These are phyloP conservation scores for Penicillium nucicola DNA, from an alignment of 495 filamentous ascomycete species.

Conservation along the genomic window DNA sequence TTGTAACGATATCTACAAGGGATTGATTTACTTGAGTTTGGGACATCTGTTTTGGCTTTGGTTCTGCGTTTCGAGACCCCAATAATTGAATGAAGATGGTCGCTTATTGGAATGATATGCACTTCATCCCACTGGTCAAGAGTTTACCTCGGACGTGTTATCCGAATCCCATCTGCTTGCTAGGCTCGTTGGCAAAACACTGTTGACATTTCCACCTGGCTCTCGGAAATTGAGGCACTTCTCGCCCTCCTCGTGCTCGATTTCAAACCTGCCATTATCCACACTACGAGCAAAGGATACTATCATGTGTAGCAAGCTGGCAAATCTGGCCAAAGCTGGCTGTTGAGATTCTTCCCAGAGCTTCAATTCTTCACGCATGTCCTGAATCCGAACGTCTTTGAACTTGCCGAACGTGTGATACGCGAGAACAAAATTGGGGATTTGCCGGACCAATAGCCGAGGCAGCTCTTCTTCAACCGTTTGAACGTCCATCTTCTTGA, in stretches of 20 bases:
- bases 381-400: conserved; percentile 42
- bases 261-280: conserved; percentile 38
- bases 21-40: too few species aligned
- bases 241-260: conserved; percentile 28
- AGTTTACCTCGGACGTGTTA: too few species aligned
- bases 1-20: too few species aligned
- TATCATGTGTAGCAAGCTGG: conserved; percentile 36
- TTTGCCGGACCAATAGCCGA: conserved; percentile 59
- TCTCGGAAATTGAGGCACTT: conserved; percentile 44
- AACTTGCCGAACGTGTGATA: conserved; percentile 56
- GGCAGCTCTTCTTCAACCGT: conserved; percentile 46
- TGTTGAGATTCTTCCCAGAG: conserved; percentile 52
- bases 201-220: conserved; percentile 21
- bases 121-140: too few species aligned
- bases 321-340: conserved; percentile 21
- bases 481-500: conserved; percentile 29
- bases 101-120: too few species aligned
- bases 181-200: too few species aligned
- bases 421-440: conserved; percentile 59
- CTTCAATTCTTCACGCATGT: conserved; percentile 42
- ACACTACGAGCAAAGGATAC: conserved; percentile 32
- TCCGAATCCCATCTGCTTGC: too few species aligned
- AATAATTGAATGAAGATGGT: too few species aligned
- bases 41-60: too few species aligned
- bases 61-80: too few species aligned